Conservation (phyloP, 495 filamentous ascomycete genomes). For the Aspergillus cristatus region DNA sequence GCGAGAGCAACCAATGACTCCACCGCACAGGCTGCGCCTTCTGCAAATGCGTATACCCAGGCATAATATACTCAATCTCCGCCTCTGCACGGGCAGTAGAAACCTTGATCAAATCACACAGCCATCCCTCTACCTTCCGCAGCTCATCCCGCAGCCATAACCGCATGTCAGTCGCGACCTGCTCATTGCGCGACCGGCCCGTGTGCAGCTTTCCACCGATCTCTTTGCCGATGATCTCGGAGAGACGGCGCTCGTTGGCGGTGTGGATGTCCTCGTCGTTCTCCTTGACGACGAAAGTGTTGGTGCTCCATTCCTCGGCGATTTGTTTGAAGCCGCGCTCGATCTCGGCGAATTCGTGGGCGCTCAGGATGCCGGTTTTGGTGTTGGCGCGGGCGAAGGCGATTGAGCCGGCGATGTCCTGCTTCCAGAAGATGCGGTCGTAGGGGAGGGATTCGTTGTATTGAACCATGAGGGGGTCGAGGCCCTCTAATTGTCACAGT, state of each 20-base stretch:
- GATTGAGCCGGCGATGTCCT: conserved; percentile 73
- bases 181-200: conserved; percentile 85
- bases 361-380: conserved; percentile 64
- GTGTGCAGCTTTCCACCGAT: conserved; percentile 91
- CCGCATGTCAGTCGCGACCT: conserved; percentile 88
- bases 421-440: conserved; percentile 71
- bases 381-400: conserved; percentile 82
- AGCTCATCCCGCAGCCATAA: conserved; percentile 82
- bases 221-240: conserved; percentile 80
- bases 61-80: conserved; percentile 60
- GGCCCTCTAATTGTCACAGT: conserved; percentile 46
- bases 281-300: conserved; percentile 35
- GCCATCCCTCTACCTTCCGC: conserved; percentile 55
- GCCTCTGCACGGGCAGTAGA: conserved; percentile 64
- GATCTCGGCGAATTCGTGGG: conserved; percentile 66
- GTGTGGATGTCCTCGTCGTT: conserved; percentile 71
- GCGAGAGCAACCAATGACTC: conserved; percentile 78
- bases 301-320: conserved; percentile 60
- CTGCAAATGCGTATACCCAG: conserved; percentile 82
- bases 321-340: conserved; percentile 65
- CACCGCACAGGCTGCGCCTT: conserved; percentile 85
- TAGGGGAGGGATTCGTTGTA: conserved; percentile 86
- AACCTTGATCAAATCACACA: conserved; percentile 63
- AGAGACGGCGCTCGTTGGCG: conserved; percentile 83
- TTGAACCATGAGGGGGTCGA: conserved; percentile 80